Conservation (phyloP, 1,284 basidiomycete genomes). For the Tremellales sp. region DNA sequence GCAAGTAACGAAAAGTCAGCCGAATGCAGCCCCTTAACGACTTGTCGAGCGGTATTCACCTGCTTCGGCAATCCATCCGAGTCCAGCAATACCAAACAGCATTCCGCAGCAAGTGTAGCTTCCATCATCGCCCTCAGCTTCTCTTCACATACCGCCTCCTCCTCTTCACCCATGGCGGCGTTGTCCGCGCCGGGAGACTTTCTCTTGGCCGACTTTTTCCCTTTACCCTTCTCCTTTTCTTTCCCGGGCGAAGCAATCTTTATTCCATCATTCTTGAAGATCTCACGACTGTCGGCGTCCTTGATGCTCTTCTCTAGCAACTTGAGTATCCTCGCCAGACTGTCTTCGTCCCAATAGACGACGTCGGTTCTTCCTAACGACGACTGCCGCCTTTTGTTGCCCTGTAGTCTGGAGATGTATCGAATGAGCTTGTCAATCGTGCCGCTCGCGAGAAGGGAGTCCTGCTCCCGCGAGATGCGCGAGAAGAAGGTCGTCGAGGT, state of each 20-base stretch:
- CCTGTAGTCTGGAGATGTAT: slow-evolving; percentile 28
- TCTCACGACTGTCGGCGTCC: slow-evolving; percentile 66
- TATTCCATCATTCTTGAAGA: slow-evolving; percentile 54
- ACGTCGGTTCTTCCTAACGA: slow-evolving; percentile 6
- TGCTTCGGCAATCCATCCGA: slow-evolving; percentile 77
- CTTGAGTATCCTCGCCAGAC: slow-evolving; percentile 64
- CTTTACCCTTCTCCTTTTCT: slow-evolving; percentile 52
- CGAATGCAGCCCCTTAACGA: slow-evolving; percentile 16
- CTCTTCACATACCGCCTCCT: slow-evolving; percentile 20
- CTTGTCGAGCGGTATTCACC: slow-evolving; percentile 49
- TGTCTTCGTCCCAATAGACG: slow-evolving; percentile 54
- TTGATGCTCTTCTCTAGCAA: slow-evolving; percentile 71
- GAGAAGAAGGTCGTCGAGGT: slow-evolving; percentile 60
- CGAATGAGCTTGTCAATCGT: slow-evolving; percentile 62
- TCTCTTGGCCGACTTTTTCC: slow-evolving; percentile 44
- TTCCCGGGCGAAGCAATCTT: too few relatives aligned
- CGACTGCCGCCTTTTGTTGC: slow-evolving; percentile 15
- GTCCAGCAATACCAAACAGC: slow-evolving; percentile 69
- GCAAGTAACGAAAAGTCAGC: too few relatives aligned
- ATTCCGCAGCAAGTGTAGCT: slow-evolving; percentile 74
- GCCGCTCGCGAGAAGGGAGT: slow-evolving; percentile 59
- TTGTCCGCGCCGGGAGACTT: slow-evolving; percentile 9
- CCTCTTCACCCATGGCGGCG: slow-evolving; percentile 20
- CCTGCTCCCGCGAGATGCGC: slow-evolving; percentile 56
- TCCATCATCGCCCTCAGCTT: slow-evolving; percentile 61